Percentiles rank a stretch among this genome's conserved stretches.
Conservation (phyloP, 148 eudicot species). For the Drosera capensis region DNA sequence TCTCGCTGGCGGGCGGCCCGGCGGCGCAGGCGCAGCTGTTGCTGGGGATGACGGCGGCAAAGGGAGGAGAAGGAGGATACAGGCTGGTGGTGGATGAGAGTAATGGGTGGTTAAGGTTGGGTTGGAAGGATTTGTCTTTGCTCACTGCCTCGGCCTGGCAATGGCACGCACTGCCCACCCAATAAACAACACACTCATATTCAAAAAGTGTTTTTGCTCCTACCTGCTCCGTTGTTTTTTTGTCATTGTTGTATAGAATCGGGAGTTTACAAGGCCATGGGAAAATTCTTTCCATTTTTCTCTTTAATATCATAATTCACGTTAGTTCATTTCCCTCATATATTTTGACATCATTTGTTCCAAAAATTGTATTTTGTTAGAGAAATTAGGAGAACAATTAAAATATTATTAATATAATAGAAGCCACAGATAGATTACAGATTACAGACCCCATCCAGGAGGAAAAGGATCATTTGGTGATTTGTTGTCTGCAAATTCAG, state of each 20-base stretch:
- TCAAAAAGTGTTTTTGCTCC: no score
- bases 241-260: no score
- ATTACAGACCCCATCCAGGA: conserved; percentile 71
- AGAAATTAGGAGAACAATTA: no score
- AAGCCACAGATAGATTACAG: not conserved
- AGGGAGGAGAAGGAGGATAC: conserved; percentile 68
- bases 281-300: no score
- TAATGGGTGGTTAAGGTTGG: conserved; percentile 60
- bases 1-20: conserved; percentile 63
- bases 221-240: no score
- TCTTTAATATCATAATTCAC: no score
- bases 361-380: no score
- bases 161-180: no score
- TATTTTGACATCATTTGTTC: no score
- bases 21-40: conserved; percentile 59
- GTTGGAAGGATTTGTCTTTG: conserved; percentile 74
- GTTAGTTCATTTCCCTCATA: no score
- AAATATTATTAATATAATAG: not conserved
- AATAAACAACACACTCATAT: no score
- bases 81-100: conserved; percentile 71
- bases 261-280: no score
- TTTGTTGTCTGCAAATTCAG: conserved; percentile 80
- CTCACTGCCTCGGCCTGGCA: conserved; percentile 79
- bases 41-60: conserved; percentile 63
- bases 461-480: conserved; percentile 81